Evolutionary conservation across 805 yeast species (phyloP).

Genomic region (Metschnikowia kofuensis): DNA sequence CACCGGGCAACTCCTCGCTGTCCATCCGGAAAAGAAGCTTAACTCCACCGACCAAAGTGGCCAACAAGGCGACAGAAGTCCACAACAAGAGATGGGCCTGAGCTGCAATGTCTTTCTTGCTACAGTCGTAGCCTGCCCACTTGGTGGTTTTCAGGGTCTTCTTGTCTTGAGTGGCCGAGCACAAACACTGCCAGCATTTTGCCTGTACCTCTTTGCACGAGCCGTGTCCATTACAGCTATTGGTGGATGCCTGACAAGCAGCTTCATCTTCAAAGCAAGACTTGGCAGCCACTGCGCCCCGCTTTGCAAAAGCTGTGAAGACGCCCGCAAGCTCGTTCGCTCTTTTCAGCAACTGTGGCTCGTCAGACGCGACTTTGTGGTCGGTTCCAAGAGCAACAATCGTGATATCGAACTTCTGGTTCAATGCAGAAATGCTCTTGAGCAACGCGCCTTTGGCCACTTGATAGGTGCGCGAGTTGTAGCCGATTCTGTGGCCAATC

Average conservation of each 20-base stretch:
- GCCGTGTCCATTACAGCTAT: constrained; percentile 55
- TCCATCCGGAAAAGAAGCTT: constrained; percentile 55
- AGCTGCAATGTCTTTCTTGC: constrained; percentile 63
- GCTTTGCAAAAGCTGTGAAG: constrained; percentile 15
- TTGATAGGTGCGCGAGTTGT: constrained; percentile 38
- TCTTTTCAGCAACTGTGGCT: constrained; percentile 14
- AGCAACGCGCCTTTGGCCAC: constrained; percentile 36
- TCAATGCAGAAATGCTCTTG: constrained; percentile 15
- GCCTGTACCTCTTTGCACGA: constrained; percentile 37
- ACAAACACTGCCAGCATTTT: constrained; percentile 50
- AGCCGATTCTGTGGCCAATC: constrained; percentile 43
- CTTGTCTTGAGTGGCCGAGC: constrained; percentile 44
- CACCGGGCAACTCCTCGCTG: constrained; percentile 63
- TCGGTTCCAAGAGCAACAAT: constrained; percentile 18
- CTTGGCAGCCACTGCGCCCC: constrained; percentile 16
- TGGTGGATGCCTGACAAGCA: constrained; percentile 45
- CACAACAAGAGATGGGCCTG: constrained; percentile 69
- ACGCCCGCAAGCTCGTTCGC: constrained; percentile 17
- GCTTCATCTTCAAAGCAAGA: constrained; percentile 43
- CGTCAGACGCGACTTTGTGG: constrained; percentile 14
- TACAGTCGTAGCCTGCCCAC: constrained; percentile 61
- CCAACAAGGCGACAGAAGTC: constrained; percentile 51
- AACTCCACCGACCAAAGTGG: constrained; percentile 49
- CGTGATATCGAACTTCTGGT: constrained; percentile 20
- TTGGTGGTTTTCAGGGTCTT: constrained; percentile 44